These are phyloP conservation scores for Flaveria floridana DNA, from an alignment of 140 eudicot species.

Conservation along the genomic window DNA sequence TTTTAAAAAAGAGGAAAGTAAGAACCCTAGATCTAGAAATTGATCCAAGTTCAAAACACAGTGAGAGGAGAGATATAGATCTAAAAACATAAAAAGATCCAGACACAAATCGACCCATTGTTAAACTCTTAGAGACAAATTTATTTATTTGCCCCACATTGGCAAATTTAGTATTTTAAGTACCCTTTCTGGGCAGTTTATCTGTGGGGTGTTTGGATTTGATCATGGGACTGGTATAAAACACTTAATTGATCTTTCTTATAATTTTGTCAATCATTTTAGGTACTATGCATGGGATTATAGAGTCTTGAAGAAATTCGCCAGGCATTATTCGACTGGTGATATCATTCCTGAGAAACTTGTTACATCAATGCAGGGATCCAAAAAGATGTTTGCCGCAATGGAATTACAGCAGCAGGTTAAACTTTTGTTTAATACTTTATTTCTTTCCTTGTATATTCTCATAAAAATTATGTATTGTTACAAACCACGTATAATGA, in stretches of 20 bases:
- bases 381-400: constrained; percentile 85
- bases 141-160: background rate
- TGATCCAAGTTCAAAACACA: background rate
- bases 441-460: background rate
- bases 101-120: too few species aligned
- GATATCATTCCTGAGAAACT: constrained; percentile 80
- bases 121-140: too few species aligned
- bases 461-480: background rate
- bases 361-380: constrained; percentile 65
- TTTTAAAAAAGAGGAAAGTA: background rate
- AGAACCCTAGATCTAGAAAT: background rate
- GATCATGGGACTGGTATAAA: constrained; percentile 1
- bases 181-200: constrained; percentile 1
- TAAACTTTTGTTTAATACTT: background rate
- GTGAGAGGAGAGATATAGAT: background rate
- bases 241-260: background rate
- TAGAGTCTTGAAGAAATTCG: constrained; percentile 71
- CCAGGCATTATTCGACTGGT: constrained; percentile 79
- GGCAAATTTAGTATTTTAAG: background rate
- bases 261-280: constrained; percentile 11
- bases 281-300: constrained; percentile 97
- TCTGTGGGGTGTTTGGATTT: constrained; percentile 9
- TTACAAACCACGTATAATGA: constrained; percentile 12
- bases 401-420: constrained; percentile 96
- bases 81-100: too few species aligned